phyloP scores from a whole-genome alignment of 2,329 filamentous ascomycete species.

The Colletotrichum agaves region DNA sequence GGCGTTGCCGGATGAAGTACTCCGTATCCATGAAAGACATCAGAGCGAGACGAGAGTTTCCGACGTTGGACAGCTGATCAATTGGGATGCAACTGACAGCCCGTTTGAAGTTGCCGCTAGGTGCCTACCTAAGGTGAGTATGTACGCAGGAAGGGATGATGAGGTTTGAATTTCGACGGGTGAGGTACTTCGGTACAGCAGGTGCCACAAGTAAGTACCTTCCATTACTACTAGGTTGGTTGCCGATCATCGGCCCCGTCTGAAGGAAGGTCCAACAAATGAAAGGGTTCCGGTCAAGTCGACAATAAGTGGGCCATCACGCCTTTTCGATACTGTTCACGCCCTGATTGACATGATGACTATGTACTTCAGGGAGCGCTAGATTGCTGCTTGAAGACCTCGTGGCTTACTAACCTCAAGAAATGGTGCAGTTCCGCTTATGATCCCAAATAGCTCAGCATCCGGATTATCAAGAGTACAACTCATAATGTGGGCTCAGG shows the following conservation, averaged over 20 bases:
- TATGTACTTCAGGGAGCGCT: conserved; percentile 18
- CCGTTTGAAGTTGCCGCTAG: too few relatives aligned
- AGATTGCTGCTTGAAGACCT: not conserved
- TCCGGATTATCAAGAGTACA: not conserved
- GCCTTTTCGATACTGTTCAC: conserved; percentile 24
- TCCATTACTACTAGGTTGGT: not conserved
- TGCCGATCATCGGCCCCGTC: conserved; percentile 26
- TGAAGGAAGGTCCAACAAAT: conserved; percentile 10
- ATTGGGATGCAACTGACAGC: too few relatives aligned
- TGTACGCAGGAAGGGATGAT: not conserved
- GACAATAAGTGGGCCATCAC: conserved; percentile 10
- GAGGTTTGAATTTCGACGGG: not conserved
- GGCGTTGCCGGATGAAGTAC: not conserved
- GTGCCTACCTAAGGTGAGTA: not conserved
- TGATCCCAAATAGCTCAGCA: not conserved
- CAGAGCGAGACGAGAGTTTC: conserved; percentile 6
- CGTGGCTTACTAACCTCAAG: conserved; percentile 19
- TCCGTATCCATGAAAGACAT: not conserved
- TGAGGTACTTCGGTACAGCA: too few relatives aligned
- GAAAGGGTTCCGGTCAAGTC: not conserved
- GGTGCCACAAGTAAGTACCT: not conserved
- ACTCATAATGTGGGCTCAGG: not conserved
- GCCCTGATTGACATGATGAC: conserved; percentile 30
- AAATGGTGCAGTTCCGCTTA: conserved; percentile 5
- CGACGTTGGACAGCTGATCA: conserved; percentile 7